Evolutionary conservation across 768 basidiomycete genomes (phyloP), one percentile per base, ranked within the genome.

Genomic region (Lactarius sp.): DNA sequence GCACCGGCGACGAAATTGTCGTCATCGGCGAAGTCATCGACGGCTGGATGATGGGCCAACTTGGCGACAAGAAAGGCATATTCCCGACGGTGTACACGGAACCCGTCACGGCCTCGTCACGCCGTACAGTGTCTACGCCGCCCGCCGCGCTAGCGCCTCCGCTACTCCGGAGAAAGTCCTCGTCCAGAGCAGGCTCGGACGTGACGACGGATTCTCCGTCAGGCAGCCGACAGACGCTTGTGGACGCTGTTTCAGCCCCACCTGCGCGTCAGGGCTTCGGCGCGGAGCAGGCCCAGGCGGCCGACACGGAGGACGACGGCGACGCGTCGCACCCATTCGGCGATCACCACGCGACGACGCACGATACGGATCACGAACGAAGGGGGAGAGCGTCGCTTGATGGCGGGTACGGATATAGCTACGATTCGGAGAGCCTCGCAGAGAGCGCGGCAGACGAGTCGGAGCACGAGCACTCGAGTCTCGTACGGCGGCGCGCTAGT

Each of bases 11-110:
- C 46, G 84, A 91, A 68, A 88, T 97, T 61, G 73, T 80, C 14
- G 85, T 94, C 34, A 69, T 91, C 34, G 85, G 85, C 39, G 92
- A 95, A 72, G 90, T 94, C 0, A 77, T 92, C 39, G 89, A 91
- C 65, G 92, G 85, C 64, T 95, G 94, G 94, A 95, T 92, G 89
- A 83, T 93, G 77, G 94, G 93, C 7, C 85, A 89, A 71, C 72
- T 84, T 39, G 75, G 81, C 60, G 91, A 90, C 2, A 79, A 78
- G 65, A 84, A 81, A 56, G 94, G 94, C 14, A 72, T 96, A 47
- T 95, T 97, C 79, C 94, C 94, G 0, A 81, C 83, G 1, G 81
- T 85, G 6, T 89, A 92, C 73, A 86, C 85, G 9, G 88, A 92
- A 68, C 59, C 62, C 4, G 67, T 76, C 56, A 71, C 76, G 34